A percentile compares a stretch with the other conserved stretches of the same genome.
Evolutionary conservation across 1,139 yeast genomes (phyloP).

Genomic region (Candida sp.): DNA sequence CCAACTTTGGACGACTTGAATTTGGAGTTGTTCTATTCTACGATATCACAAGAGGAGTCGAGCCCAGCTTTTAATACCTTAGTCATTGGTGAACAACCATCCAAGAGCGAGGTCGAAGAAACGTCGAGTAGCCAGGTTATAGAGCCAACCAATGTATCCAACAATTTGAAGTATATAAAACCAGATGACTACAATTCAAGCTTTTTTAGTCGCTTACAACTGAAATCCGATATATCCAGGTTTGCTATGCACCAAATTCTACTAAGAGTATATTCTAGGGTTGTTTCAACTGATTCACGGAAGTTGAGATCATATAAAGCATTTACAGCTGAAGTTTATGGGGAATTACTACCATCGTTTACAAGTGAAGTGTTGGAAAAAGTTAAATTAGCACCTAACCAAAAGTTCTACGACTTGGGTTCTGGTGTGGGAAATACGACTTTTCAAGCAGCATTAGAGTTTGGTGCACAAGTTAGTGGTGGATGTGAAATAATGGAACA

Average conservation of each 20-base stretch:
- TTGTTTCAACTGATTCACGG: slow-evolving; percentile 72
- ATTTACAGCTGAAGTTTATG: slow-evolving; percentile 88
- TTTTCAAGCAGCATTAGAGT: slow-evolving; percentile 84
- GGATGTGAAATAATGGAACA: slow-evolving; percentile 90
- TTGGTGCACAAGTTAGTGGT: slow-evolving; percentile 71
- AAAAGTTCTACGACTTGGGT: slow-evolving; percentile 78
- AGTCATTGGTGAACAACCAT: slow-evolving; percentile 4
- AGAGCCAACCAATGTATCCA: slow-evolving; percentile 7
- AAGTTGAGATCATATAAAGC: slow-evolving; percentile 74
- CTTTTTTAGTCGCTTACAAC: slow-evolving; percentile 29
- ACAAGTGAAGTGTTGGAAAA: slow-evolving; percentile 65
- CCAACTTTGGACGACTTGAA: slow-evolving; percentile 20
- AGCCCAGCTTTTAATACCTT: slow-evolving; percentile 10
- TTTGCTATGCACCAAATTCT: slow-evolving; percentile 65
- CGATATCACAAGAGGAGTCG: slow-evolving; percentile 14
- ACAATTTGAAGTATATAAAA: slow-evolving; percentile 6
- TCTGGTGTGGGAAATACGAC: slow-evolving; percentile 95
- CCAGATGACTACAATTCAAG: slow-evolving; percentile 19
- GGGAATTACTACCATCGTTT: slow-evolving; percentile 82
- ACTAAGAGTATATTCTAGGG: slow-evolving; percentile 68
- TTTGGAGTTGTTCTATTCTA: slow-evolving; percentile 22
- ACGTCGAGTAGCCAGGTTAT: slow-evolving; percentile 2
- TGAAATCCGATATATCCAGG: slow-evolving; percentile 46
- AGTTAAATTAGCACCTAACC: slow-evolving; percentile 51
- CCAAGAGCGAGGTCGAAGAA: background rate